Conservation (phyloP, 495 filamentous ascomycete species). For the Emericellopsis terricola region DNA sequence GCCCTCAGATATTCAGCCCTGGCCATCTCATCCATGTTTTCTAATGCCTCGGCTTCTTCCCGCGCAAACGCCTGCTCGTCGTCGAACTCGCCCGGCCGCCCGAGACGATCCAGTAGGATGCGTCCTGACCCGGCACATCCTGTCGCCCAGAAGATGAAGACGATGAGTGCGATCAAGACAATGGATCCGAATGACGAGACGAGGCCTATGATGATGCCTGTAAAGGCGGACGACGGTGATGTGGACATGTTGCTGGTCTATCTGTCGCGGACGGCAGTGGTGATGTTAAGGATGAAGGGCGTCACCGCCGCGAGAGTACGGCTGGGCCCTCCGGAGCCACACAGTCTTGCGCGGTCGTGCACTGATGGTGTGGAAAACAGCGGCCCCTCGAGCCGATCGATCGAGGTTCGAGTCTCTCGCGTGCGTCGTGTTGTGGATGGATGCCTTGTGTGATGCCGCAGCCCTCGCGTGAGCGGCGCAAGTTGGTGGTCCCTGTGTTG, state of each 20-base stretch:
- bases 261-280: no score
- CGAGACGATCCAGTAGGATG: conserved; percentile 87
- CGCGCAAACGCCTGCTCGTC: conserved; percentile 84
- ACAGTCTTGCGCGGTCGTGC: no score
- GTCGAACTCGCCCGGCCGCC: conserved; percentile 88
- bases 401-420: no score
- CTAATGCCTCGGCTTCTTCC: conserved; percentile 89
- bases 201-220: conserved; percentile 87
- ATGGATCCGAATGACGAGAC: conserved; percentile 94
- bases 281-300: no score
- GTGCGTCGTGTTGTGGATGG: no score
- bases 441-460: no score
- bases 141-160: conserved; percentile 85
- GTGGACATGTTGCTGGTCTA: conserved; percentile 3
- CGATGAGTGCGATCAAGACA: conserved; percentile 58
- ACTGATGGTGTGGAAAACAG: no score
- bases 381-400: no score
- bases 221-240: conserved; percentile 19
- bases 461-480: no score
- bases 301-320: no score
- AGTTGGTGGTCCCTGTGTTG: no score
- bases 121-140: conserved; percentile 74
- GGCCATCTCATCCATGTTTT: conserved; percentile 87
- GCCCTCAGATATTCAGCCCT: conserved; percentile 81
- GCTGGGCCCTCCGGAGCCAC: no score